phyloP scores from a whole-genome alignment of 2,329 filamentous ascomycete species.

The Aureobasidium pullulans region DNA sequence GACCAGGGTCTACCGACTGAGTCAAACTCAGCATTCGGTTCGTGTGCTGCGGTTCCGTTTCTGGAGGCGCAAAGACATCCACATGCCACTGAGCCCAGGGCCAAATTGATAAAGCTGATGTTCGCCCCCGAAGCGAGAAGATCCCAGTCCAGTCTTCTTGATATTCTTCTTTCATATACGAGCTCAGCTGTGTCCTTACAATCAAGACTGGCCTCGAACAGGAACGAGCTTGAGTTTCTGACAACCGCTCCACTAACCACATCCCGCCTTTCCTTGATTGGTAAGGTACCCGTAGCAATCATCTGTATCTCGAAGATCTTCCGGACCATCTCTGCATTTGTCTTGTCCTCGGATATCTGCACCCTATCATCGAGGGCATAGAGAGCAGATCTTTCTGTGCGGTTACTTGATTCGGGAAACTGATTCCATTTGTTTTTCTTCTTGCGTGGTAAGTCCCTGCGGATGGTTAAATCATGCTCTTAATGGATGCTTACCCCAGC shows the following conservation, averaged over 20 bases:
- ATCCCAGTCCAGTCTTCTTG: slow-evolving; percentile 1
- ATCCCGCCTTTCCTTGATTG: slow-evolving; percentile 1
- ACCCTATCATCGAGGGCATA: background rate
- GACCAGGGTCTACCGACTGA: slow-evolving; percentile 11
- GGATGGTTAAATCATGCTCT: background rate
- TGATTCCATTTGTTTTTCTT: slow-evolving; percentile 6
- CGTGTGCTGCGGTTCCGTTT: slow-evolving; percentile 13
- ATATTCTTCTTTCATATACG: background rate
- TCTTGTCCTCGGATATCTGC: slow-evolving; percentile 5
- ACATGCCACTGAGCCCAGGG: background rate
- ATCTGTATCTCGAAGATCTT: slow-evolving; percentile 8
- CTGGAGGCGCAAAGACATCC: slow-evolving; percentile 5
- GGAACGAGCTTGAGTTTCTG: slow-evolving; percentile 6
- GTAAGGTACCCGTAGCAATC: background rate
- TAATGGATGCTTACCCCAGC: slow-evolving; percentile 3
- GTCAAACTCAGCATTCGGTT: slow-evolving; percentile 10
- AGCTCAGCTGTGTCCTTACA: slow-evolving; percentile 6
- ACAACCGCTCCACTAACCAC: slow-evolving; percentile 2
- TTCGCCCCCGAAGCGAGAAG: slow-evolving; percentile 2
- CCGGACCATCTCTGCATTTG: slow-evolving; percentile 2
- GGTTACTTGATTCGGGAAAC: background rate
- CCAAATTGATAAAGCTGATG: slow-evolving; percentile 1
- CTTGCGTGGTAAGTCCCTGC: background rate
- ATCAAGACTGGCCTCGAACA: slow-evolving; percentile 10
- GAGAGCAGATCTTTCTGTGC: background rate